Percentiles rank a stretch among this genome's conserved stretches.
phyloP scores from a whole-genome alignment of 1,284 basidiomycete genomes.

The Fomitopsis pinicola region DNA sequence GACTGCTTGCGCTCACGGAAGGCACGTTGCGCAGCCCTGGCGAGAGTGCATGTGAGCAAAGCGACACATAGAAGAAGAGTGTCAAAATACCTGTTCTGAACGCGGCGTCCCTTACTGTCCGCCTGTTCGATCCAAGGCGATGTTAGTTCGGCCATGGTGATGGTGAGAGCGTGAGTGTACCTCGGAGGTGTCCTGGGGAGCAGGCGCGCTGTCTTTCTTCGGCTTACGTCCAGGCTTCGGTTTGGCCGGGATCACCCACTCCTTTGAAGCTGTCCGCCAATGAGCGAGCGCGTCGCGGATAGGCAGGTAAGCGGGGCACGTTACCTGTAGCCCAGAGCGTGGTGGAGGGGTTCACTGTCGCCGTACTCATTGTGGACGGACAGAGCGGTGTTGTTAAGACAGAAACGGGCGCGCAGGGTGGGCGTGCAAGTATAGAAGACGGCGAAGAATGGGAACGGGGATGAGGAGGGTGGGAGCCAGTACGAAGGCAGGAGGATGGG shows the following conservation, averaged over 20 bases:
- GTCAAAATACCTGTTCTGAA: conserved; percentile 65
- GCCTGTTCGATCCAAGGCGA: conserved; percentile 23
- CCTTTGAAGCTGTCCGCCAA: conserved; percentile 64
- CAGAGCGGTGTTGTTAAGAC: conserved; percentile 1
- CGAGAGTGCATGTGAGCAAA: conserved; percentile 2
- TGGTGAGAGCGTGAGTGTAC: conserved; percentile 28
- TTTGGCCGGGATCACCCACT: conserved; percentile 88
- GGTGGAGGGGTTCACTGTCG: conserved; percentile 35
- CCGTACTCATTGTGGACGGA: conserved; percentile 23
- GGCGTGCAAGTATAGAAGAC: neutral
- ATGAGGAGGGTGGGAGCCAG: conserved; percentile 7
- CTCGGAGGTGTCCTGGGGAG: conserved; percentile 40
- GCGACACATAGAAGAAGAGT: conserved; percentile 1
- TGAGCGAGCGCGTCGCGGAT: conserved; percentile 39
- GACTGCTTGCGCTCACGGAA: conserved; percentile 90
- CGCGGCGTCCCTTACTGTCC: conserved; percentile 60
- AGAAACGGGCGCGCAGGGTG: neutral
- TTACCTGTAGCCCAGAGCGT: conserved; percentile 50
- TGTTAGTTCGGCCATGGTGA: conserved; percentile 17
- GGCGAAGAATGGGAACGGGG: neutral
- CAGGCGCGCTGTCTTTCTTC: conserved; percentile 55
- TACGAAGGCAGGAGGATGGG: conserved; percentile 14
- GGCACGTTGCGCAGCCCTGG: conserved; percentile 85
- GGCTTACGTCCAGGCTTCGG: conserved; percentile 89
- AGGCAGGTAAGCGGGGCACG: conserved; percentile 13